A percentile compares a stretch with the other conserved stretches of the same genome.
Evolutionary conservation across 75 land plant species (phyloP).

Genomic region (Pinus albicaulis): DNA sequence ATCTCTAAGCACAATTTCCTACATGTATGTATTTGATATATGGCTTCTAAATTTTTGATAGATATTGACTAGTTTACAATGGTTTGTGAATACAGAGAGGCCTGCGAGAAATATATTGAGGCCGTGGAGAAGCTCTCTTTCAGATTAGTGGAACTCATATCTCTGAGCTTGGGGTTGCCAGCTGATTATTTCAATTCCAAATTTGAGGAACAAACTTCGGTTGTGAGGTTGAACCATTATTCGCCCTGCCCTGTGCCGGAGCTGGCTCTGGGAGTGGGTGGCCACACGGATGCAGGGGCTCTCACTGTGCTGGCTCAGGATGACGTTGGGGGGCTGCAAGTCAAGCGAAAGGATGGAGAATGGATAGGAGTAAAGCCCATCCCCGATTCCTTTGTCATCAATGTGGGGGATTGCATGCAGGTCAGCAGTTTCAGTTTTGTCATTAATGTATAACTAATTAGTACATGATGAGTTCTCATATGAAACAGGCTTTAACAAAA

Average conservation of each 20-base stretch:
- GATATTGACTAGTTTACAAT: not conserved
- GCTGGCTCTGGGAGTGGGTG: slow-evolving; percentile 70
- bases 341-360: slow-evolving; percentile 59
- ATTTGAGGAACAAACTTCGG: slow-evolving; percentile 46
- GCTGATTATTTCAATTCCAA: slow-evolving; percentile 33
- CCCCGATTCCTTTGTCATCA: slow-evolving; percentile 62
- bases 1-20: no score
- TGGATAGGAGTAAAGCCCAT: slow-evolving; percentile 72
- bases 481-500: no score
- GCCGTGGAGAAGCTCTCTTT: slow-evolving; percentile 56
- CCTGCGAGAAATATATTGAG: slow-evolving; percentile 47
- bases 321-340: slow-evolving; percentile 73
- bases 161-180: slow-evolving; percentile 53
- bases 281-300: slow-evolving; percentile 76
- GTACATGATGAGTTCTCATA: no score
- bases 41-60: no score
- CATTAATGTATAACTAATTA: no score
- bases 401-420: slow-evolving; percentile 64
- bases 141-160: slow-evolving; percentile 55
- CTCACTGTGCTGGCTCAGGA: slow-evolving; percentile 69
- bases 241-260: slow-evolving; percentile 72
- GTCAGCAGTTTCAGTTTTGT: slow-evolving; percentile 6
- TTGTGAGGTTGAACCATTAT: slow-evolving; percentile 71
- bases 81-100: slow-evolving; percentile 8
- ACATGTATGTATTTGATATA: no score